Conservation (phyloP, 2,329 filamentous ascomycete genomes). For the Epicoccum nigrum region DNA sequence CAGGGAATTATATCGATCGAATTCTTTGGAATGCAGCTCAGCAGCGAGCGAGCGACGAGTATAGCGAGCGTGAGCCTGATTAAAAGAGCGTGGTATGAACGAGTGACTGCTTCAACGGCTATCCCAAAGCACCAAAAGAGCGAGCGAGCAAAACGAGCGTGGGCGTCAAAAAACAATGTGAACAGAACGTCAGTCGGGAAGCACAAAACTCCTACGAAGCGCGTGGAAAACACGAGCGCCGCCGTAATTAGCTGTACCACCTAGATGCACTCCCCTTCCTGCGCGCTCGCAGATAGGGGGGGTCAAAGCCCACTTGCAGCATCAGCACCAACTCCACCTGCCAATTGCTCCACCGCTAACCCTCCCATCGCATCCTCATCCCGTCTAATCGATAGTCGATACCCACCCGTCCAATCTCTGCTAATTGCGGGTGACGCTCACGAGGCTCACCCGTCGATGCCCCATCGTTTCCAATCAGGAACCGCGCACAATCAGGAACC, state of each 20-base stretch:
- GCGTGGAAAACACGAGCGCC: neutral
- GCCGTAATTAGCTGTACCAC: neutral
- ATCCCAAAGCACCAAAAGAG: too few relatives aligned
- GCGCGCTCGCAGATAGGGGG: too few relatives aligned
- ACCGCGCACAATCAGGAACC: too few relatives aligned
- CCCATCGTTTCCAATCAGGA: too few relatives aligned
- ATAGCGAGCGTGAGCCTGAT: neutral
- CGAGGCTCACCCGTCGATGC: too few relatives aligned
- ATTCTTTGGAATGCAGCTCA: neutral
- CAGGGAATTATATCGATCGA: constrained; percentile 7
- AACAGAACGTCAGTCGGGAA: neutral
- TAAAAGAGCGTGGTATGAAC: neutral
- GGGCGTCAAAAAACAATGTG: neutral
- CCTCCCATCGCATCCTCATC: too few relatives aligned
- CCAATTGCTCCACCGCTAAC: too few relatives aligned
- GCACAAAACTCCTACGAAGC: neutral
- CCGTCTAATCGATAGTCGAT: too few relatives aligned
- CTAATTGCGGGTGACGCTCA: too few relatives aligned
- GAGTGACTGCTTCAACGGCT: neutral
- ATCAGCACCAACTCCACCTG: too few relatives aligned
- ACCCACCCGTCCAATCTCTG: too few relatives aligned
- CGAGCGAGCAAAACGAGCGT: neutral
- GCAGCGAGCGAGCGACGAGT: neutral
- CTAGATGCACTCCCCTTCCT: neutral
- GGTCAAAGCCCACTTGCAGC: too few relatives aligned